Evolutionary conservation across 106 monocot genomes (phyloP), one percentile per base, ranked within the genome.

Genomic region (Narthecium ossifragum): DNA sequence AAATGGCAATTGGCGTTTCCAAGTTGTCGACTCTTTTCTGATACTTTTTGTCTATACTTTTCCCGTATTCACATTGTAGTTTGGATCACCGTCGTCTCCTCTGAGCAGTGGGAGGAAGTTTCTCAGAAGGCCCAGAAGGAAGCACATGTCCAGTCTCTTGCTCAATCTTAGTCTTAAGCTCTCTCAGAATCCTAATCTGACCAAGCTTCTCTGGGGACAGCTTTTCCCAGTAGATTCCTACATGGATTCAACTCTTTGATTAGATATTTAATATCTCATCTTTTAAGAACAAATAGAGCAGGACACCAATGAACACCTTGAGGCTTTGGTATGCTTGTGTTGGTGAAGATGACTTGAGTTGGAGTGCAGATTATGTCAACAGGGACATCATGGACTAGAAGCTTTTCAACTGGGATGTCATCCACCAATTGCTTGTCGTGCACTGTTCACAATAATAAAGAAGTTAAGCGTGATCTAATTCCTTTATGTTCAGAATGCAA

Each of bases 201-300:
- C 74, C 69, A 13, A 93, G 73, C 31, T 93, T 93, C 53, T 93
- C 88, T 15, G 88, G 93, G 15, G 88, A 93, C 21, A 93, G 57
- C 55, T 85, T 93, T 43, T 93, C 88, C 93, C 88, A 93, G 53
- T 93, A 93, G 26, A 93, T 93, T 52, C 93, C 88, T 93, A 24
- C 26, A 61, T 73, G 2, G 55, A 5, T 6, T 27, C 33, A 69
- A 49, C 28, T 41, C 25, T 8, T 22, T 51, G 17, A 57, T 43
- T 43, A 13, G 18, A 43, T 10, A 43, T 43, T 43, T 13, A n/a
- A n/a, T n/a, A n/a, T n/a, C n/a, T n/a, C n/a, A n/a, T n/a, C n/a
- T n/a, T n/a, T n/a, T n/a, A 49, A 20, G 18, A 49, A 4, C 4
- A 55, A 64, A 51, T 47, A 17, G 22, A 37, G 15, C 31, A 38